A percentile compares a stretch with the other conserved stretches of the same genome.
Evolutionary conservation across 345 rosid genomes (phyloP).

Genomic region (Ceriops zippeliana): DNA sequence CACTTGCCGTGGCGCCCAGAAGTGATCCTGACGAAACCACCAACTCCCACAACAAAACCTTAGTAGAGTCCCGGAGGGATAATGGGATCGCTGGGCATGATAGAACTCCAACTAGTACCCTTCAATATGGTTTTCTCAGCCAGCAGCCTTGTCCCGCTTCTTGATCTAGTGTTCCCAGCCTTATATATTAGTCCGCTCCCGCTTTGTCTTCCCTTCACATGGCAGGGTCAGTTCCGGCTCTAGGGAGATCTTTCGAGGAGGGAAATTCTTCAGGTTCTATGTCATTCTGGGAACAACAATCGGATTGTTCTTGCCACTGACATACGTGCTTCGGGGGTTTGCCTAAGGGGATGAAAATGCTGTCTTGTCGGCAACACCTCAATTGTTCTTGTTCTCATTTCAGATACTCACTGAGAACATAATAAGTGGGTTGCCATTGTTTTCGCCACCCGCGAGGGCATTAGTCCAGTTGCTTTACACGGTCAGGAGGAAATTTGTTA

Average conservation of each 20-base stretch:
- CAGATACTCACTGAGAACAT: slow-evolving; percentile 85
- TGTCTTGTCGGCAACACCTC: slow-evolving; percentile 75
- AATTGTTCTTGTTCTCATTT: slow-evolving; percentile 74
- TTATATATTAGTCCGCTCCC: slow-evolving; percentile 57
- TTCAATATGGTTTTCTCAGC: slow-evolving; percentile 83
- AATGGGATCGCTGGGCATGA: slow-evolving; percentile 77
- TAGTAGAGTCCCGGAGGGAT: slow-evolving; percentile 37
- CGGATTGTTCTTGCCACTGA: slow-evolving; percentile 80
- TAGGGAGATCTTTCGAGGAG: slow-evolving; percentile 56
- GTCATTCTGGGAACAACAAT: slow-evolving; percentile 61
- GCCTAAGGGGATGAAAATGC: slow-evolving; percentile 83
- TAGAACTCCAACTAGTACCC: slow-evolving; percentile 85
- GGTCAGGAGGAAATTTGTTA: slow-evolving; percentile 64
- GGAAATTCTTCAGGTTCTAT: slow-evolving; percentile 56
- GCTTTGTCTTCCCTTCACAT: slow-evolving; percentile 64
- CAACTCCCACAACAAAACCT: slow-evolving; percentile 16
- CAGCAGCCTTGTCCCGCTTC: slow-evolving; percentile 82
- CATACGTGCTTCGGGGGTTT: slow-evolving; percentile 84
- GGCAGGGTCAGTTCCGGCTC: slow-evolving; percentile 29
- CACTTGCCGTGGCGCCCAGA: slow-evolving; percentile 59
- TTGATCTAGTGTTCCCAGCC: slow-evolving; percentile 76
- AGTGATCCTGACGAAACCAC: slow-evolving; percentile 31
- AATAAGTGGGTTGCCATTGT: slow-evolving; percentile 61
- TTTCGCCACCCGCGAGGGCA: slow-evolving; percentile 83
- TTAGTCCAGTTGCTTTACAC: slow-evolving; percentile 78